Evolutionary conservation across 2,329 filamentous ascomycete genomes (phyloP).

Genomic region (Sporothrix euskadiensis): DNA sequence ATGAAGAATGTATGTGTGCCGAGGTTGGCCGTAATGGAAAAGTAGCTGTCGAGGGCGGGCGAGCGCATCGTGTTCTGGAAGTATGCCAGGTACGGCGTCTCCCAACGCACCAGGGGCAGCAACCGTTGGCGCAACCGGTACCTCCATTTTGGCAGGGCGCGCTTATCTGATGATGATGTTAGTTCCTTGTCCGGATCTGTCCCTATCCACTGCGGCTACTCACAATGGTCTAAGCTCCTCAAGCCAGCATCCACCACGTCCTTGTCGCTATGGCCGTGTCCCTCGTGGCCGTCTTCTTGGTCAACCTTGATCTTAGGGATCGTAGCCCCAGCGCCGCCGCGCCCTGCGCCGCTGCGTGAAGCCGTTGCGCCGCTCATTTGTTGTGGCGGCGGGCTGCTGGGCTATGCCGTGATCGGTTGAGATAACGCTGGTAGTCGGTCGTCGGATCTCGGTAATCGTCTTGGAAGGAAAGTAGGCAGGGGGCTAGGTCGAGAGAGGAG

Average conservation of each 20-base stretch:
- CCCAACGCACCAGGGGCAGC: constrained; percentile 86
- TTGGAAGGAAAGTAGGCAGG: background rate
- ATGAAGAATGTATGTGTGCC: constrained; percentile 99
- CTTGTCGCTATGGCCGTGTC: background rate
- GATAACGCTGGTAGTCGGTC: background rate
- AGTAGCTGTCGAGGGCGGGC: constrained; percentile 89
- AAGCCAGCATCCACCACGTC: constrained; percentile 69
- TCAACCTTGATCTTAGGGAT: constrained; percentile 45
- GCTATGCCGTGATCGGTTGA: background rate
- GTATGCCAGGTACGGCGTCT: constrained; percentile 90
- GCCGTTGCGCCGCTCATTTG: constrained; percentile 1
- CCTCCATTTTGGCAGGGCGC: constrained; percentile 82
- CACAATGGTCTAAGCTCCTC: constrained; percentile 77
- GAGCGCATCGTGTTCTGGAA: constrained; percentile 79
- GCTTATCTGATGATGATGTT: constrained; percentile 62
- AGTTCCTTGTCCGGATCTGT: background rate
- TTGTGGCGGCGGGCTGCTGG: background rate
- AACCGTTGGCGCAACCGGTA: constrained; percentile 78
- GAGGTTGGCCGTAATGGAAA: constrained; percentile 92
- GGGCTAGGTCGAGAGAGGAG: too few species aligned
- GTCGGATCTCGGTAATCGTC: background rate
- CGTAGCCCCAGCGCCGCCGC: constrained; percentile 42
- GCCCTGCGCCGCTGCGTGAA: background rate
- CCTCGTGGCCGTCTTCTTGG: constrained; percentile 33
- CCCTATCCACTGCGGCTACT: constrained; percentile 34